These are phyloP conservation scores for Hibiscus syriacus DNA, from an alignment of 345 rosid species.

Conservation along the genomic window DNA sequence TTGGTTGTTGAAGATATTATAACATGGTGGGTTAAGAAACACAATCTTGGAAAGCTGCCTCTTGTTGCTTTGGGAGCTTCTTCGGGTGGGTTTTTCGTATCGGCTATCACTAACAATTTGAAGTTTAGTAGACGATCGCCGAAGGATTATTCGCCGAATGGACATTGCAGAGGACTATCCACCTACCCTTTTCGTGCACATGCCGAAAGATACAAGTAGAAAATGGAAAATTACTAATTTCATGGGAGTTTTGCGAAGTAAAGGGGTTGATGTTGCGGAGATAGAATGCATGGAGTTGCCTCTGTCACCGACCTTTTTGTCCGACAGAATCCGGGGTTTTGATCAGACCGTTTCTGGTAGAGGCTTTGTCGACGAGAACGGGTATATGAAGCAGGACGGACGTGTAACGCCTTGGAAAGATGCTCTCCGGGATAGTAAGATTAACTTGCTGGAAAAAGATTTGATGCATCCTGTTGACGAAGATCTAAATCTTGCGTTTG, in stretches of 20 bases:
- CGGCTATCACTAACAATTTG: constrained; percentile 55
- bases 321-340: constrained; percentile 57
- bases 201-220: constrained; percentile 70
- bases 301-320: constrained; percentile 38
- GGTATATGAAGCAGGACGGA: constrained; percentile 74
- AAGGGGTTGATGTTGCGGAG: constrained; percentile 73
- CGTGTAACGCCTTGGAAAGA: constrained; percentile 57
- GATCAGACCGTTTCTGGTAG: constrained; percentile 36
- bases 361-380: constrained; percentile 60
- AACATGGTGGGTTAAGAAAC: constrained; percentile 46
- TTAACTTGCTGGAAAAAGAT: no score
- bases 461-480: no score
- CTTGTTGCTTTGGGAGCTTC: constrained; percentile 90
- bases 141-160: constrained; percentile 64
- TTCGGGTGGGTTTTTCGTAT: constrained; percentile 83
- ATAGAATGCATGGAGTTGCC: constrained; percentile 66
- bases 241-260: constrained; percentile 39
- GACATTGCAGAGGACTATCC: constrained; percentile 51
- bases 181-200: constrained; percentile 79
- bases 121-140: constrained; percentile 83
- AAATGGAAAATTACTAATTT: constrained; percentile 55
- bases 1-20: constrained; percentile 42
- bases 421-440: constrained; percentile 33
- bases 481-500: no score
- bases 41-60: constrained; percentile 60